Percentiles rank a stretch among this genome's conserved stretches.
Evolutionary conservation across 441 rosid genomes (phyloP).

Genomic region (Corymbia citriodora): DNA sequence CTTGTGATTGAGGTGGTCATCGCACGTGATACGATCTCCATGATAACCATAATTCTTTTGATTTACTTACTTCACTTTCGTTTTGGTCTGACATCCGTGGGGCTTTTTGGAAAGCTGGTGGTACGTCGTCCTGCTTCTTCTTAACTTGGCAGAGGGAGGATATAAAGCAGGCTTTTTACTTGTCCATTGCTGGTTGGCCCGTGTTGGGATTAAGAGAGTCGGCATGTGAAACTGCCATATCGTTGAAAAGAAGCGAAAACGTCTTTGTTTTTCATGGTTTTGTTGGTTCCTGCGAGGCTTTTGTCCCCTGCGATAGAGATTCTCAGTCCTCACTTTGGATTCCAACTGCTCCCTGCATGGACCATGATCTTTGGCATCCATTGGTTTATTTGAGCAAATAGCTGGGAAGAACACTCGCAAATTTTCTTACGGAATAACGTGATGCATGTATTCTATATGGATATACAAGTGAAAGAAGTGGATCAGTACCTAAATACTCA

Average conservation of each 20-base stretch:
- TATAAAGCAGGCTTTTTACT: background rate
- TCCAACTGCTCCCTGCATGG: background rate
- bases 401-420: background rate
- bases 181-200: background rate
- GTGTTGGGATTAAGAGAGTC: background rate
- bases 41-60: too few species aligned
- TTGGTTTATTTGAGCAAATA: background rate
- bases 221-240: background rate
- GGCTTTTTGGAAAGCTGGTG: background rate
- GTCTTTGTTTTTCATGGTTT: background rate
- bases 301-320: constrained; percentile 14
- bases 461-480: background rate
- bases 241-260: background rate
- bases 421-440: background rate
- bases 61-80: background rate
- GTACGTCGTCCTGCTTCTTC: background rate
- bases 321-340: background rate
- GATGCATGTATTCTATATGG: background rate
- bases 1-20: background rate
- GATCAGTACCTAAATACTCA: background rate
- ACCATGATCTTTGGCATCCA: background rate
- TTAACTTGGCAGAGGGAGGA: background rate
- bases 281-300: constrained; percentile 21
- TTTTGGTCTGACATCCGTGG: background rate
- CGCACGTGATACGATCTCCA: too few species aligned